A percentile compares a stretch with the other conserved stretches of the same genome.
Conservation (phyloP, 2,329 filamentous ascomycete species). For the Cladosporium sp. region DNA sequence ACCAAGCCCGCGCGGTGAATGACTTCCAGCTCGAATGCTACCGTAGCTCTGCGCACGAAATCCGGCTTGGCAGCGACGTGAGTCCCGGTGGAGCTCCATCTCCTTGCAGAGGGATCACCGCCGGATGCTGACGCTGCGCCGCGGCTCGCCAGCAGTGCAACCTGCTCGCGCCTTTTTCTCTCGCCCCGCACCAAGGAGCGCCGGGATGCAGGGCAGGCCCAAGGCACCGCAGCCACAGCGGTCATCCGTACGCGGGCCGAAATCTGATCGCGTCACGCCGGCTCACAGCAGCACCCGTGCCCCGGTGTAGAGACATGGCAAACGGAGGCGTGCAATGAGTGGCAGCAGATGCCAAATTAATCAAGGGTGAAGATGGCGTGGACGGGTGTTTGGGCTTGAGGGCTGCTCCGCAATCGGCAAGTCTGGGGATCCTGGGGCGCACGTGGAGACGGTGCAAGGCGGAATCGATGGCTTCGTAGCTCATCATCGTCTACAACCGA, state of each 20-base stretch:
- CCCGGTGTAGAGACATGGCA: neutral
- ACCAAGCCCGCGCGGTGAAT: no score
- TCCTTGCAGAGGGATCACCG: conserved; percentile 2
- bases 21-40: no score
- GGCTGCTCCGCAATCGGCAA: neutral
- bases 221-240: conserved; percentile 3
- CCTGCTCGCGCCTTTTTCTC: neutral
- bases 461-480: neutral
- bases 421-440: conserved; percentile 3
- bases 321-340: no score
- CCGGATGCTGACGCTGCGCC: neutral
- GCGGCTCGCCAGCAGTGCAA: conserved; percentile 7
- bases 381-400: no score
- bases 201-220: conserved; percentile 4
- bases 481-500: neutral
- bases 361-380: no score
- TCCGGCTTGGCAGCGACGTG: neutral
- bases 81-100: neutral
- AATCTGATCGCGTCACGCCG: neutral
- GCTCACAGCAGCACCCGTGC: neutral
- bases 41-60: neutral
- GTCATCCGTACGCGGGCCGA: neutral
- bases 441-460: neutral
- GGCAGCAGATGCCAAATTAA: no score
- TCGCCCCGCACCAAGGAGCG: neutral